Percentiles rank a stretch among this genome's conserved stretches.
Conservation (phyloP, 1,284 basidiomycete species). For the Pascua sp. region DNA sequence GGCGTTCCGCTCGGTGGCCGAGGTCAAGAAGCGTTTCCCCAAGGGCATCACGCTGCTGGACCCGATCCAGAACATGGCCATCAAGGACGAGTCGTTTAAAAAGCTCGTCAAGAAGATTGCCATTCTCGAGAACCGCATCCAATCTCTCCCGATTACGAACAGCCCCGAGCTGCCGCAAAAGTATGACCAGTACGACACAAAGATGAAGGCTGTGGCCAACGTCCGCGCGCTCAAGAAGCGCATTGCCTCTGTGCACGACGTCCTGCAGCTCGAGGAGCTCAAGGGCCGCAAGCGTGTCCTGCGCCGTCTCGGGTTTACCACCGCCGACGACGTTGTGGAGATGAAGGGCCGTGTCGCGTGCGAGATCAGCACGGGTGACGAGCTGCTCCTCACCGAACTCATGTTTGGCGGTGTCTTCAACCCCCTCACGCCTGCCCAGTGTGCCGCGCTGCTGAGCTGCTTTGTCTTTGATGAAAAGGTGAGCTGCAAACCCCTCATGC, state of each 20-base stretch:
- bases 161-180: slow-evolving; percentile 71
- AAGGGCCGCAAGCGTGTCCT: slow-evolving; percentile 93
- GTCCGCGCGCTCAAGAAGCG: slow-evolving; percentile 76
- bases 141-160: slow-evolving; percentile 67
- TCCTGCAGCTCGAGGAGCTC: slow-evolving; percentile 94
- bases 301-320: slow-evolving; percentile 86
- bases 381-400: slow-evolving; percentile 91
- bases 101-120: slow-evolving; percentile 88
- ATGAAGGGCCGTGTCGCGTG: slow-evolving; percentile 98
- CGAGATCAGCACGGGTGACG: slow-evolving; percentile 96
- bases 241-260: slow-evolving; percentile 84
- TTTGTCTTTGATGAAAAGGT: slow-evolving; percentile 98
- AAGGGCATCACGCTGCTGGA: slow-evolving; percentile 83
- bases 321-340: slow-evolving; percentile 85
- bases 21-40: slow-evolving; percentile 85
- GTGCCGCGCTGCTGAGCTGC: slow-evolving; percentile 86
- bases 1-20: slow-evolving; percentile 81
- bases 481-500: slow-evolving; percentile 19
- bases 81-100: slow-evolving; percentile 89
- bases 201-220: slow-evolving; percentile 66
- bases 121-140: slow-evolving; percentile 76
- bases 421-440: slow-evolving; percentile 80
- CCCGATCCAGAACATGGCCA: slow-evolving; percentile 92
- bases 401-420: slow-evolving; percentile 98
- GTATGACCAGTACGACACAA: slow-evolving; percentile 74